Percentiles rank a stretch among this genome's conserved stretches.
These are phyloP conservation scores for Rachicladosporium sp. DNA, from an alignment of 2,329 filamentous ascomycete species.

Conservation along the genomic window DNA sequence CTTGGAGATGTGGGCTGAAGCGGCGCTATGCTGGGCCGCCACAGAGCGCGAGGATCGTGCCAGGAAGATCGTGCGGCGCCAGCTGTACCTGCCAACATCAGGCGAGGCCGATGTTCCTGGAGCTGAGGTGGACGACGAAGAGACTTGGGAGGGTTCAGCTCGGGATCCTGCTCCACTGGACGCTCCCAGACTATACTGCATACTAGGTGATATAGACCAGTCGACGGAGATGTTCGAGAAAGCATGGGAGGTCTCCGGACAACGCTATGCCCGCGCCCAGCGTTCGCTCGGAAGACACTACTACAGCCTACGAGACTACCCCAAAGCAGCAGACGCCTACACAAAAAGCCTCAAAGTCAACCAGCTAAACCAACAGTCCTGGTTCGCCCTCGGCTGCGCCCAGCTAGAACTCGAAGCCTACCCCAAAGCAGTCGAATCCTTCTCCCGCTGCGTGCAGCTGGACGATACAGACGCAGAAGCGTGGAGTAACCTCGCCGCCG, in stretches of 20 bases:
- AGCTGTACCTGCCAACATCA: conserved; percentile 58
- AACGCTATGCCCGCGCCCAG: conserved; percentile 76
- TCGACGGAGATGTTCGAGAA: conserved; percentile 65
- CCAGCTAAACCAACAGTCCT: conserved; percentile 67
- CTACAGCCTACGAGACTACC: conserved; percentile 52
- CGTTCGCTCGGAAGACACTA: conserved; percentile 73
- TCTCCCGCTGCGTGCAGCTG: conserved; percentile 67
- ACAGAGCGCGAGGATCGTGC: conserved; percentile 74
- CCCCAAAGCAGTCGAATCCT: conserved; percentile 69
- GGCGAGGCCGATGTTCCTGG: conserved; percentile 20
- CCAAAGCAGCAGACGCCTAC: conserved; percentile 66
- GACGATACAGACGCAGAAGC: conserved; percentile 84
- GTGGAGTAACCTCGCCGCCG: conserved; percentile 88
- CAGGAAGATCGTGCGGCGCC: conserved; percentile 59
- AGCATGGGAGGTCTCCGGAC: conserved; percentile 74
- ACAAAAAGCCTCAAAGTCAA: conserved; percentile 65
- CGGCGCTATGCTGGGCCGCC: conserved; percentile 73
- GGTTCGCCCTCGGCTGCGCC: conserved; percentile 85
- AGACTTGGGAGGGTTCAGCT: conserved; percentile 54
- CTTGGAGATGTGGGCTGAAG: conserved; percentile 86
- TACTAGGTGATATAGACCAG: conserved; percentile 81
- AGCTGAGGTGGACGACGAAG: conserved; percentile 25
- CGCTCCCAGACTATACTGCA: conserved; percentile 80
- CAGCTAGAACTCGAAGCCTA: conserved; percentile 66
- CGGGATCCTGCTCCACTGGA: conserved; percentile 62